Base-by-base conservation (phyloP, 495 filamentous ascomycete species). In the Penicillium crystallinum region DNA sequence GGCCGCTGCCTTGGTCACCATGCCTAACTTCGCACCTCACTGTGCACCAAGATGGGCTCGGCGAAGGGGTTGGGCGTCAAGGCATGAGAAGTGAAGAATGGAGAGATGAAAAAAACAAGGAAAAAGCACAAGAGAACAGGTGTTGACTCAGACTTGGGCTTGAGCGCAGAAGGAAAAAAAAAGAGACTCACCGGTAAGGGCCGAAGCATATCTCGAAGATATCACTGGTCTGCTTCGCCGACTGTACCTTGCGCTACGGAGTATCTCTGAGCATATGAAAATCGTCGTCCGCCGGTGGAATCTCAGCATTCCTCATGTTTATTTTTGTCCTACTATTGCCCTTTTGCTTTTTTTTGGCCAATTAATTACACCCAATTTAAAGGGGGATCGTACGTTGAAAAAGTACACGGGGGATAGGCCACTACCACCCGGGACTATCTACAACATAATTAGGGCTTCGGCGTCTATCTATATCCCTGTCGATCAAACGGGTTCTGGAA, bases 1-100 rank as follows among this genome's bases (percentile, higher is more conserved):
- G 31, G 44, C 51, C 51, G 47, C 51, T 57, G 60, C 55, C 63
- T 66, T 69, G 62, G 63, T 68, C 57, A 73, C 67, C 70, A 73
- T 73, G 60, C 70, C 70, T 67, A 61, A 59, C 51, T 53, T 33
- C 44, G 50, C 34, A 36, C 34, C 53, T 63, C 49, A 52, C 46
- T 38, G 56, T 49, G 54, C 44, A 54, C 44, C 39, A 46, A 53
- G 53, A 46, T 38, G 34, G 41, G 49, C 51, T 33, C 19, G 25
- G 55, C 19, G 27, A 31, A 49, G 34, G 36, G 25, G 4, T 25
- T 21, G 42, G 50, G 40, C 40, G 25, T 49, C 41, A 53, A 54
- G 57, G 51, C 61, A 63, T 63, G 49, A 39, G 23, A 3, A 3
- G n/a, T 36, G 33, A 30, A 36, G 35, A 52, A 17, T 41, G 38